Percentiles rank a stretch among this genome's conserved stretches.
These are phyloP conservation scores for Candida broadrunensis DNA, from an alignment of 805 yeast genomes.

Conservation along the genomic window DNA sequence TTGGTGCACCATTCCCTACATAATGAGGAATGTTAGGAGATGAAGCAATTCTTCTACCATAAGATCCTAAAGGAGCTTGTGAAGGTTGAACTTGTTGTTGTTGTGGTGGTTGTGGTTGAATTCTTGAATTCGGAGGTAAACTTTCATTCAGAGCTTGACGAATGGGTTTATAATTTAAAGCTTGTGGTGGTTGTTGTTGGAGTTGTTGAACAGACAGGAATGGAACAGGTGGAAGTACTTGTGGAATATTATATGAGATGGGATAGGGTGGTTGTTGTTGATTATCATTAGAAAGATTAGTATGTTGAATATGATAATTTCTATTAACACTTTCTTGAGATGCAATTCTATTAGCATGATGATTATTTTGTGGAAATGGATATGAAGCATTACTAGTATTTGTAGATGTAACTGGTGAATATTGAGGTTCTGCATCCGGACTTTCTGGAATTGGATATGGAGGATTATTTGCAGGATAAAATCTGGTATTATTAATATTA, in stretches of 20 bases:
- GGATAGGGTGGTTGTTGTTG: slow-evolving; percentile 4
- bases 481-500: neutral
- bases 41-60: slow-evolving; percentile 27
- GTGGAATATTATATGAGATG: neutral
- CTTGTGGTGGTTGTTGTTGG: neutral
- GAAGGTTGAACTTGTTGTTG: slow-evolving; percentile 6
- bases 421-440: neutral
- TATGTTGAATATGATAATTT: neutral
- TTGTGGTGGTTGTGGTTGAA: slow-evolving; percentile 4
- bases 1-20: slow-evolving; percentile 6
- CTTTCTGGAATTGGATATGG: neutral
- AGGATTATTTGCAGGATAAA: neutral
- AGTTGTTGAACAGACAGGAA: neutral
- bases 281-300: neutral
- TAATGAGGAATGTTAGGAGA: slow-evolving; percentile 20
- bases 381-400: neutral
- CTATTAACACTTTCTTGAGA: slow-evolving; percentile 1
- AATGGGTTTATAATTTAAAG: neutral
- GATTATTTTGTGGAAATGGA: neutral
- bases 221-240: slow-evolving; percentile 1
- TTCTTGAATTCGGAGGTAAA: neutral
- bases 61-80: slow-evolving; percentile 4
- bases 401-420: neutral
- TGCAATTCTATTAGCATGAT: neutral
- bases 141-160: neutral